phyloP scores from a whole-genome alignment of 129 eudicot species.

The Flaveria linearis region DNA sequence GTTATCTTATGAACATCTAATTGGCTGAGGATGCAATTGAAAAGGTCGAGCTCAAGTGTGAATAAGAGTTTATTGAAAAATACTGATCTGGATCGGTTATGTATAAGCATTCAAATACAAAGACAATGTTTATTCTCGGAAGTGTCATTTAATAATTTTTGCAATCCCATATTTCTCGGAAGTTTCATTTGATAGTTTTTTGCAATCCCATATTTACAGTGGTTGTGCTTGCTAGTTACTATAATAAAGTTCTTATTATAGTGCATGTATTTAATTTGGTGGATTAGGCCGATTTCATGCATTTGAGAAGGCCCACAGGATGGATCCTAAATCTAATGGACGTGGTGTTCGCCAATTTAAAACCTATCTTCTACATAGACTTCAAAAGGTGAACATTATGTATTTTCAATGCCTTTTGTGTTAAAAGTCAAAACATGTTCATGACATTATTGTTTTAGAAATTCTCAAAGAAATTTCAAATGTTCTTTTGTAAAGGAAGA shows the following conservation, averaged over 20 bases:
- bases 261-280: constrained; percentile 27
- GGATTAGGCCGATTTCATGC: constrained; percentile 94
- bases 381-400: constrained; percentile 55
- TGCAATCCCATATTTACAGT: neutral
- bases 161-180: neutral
- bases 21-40: neutral
- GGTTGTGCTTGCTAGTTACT: constrained; percentile 9
- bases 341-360: constrained; percentile 97
- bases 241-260: constrained; percentile 3
- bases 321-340: constrained; percentile 90
- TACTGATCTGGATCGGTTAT: constrained; percentile 2
- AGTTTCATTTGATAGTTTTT: neutral
- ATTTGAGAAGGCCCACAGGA: constrained; percentile 89
- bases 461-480: constrained; percentile 10
- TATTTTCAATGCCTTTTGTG: neutral
- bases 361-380: constrained; percentile 85
- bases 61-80: constrained; percentile 1
- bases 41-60: constrained; percentile 4
- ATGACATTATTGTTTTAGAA: constrained; percentile 1
- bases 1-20: neutral
- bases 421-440: constrained; percentile 18
- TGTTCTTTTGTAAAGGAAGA: constrained; percentile 67
- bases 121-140: neutral
- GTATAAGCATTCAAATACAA: neutral
- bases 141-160: neutral